These are phyloP conservation scores for Tephrocybe sp. DNA, from an alignment of 768 basidiomycete genomes.

Conservation along the genomic window DNA sequence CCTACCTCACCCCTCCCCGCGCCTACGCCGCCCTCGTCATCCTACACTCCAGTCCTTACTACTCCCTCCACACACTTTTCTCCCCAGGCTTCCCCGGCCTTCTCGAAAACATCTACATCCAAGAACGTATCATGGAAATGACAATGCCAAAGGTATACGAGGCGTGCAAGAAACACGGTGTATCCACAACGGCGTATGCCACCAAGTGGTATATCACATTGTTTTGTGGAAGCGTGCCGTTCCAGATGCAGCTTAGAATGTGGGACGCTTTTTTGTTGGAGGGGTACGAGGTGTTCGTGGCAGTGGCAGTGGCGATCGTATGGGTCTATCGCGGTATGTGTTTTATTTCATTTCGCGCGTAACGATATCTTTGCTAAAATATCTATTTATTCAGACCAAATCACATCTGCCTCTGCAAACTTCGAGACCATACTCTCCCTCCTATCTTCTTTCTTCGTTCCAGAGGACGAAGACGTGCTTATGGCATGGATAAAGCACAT, in stretches of 20 bases:
- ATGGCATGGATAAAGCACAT: slow-evolving; percentile 76
- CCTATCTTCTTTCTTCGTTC: slow-evolving; percentile 92
- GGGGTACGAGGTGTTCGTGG: slow-evolving; percentile 84
- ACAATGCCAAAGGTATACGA: slow-evolving; percentile 89
- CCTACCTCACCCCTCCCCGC: slow-evolving; percentile 89
- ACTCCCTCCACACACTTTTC: slow-evolving; percentile 86
- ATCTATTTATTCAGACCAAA: slow-evolving; percentile 67
- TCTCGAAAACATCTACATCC: slow-evolving; percentile 92
- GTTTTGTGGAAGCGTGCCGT: slow-evolving; percentile 93
- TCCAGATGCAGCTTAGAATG: slow-evolving; percentile 88
- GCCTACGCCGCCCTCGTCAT: slow-evolving; percentile 82
- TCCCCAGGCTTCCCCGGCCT: slow-evolving; percentile 94
- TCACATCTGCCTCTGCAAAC: slow-evolving; percentile 72
- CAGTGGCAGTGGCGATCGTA: slow-evolving; percentile 82
- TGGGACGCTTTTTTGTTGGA: slow-evolving; percentile 96
- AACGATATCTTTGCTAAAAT: background rate
- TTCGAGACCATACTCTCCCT: slow-evolving; percentile 93
- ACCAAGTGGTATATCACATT: slow-evolving; percentile 99
- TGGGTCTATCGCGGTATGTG: slow-evolving; percentile 84
- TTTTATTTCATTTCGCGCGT: background rate
- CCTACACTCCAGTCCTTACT: slow-evolving; percentile 71
- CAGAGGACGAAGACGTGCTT: slow-evolving; percentile 82
- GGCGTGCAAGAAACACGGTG: slow-evolving; percentile 84
- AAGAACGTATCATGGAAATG: slow-evolving; percentile 82
- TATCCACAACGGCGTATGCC: slow-evolving; percentile 92